phyloP scores from a whole-genome alignment of 75 land plant genomes.

The Pinus albicaulis region DNA sequence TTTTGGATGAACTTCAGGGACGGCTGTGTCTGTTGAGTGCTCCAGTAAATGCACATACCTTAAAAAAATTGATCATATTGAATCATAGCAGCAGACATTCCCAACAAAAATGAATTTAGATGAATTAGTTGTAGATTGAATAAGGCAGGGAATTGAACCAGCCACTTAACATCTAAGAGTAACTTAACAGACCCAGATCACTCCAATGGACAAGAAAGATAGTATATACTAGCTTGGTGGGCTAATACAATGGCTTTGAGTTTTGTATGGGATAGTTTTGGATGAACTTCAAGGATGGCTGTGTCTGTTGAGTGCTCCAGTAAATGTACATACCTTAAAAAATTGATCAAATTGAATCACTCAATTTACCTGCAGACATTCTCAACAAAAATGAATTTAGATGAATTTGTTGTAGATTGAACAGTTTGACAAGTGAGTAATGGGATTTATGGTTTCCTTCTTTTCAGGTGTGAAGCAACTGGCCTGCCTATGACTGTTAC shows the following conservation, averaged over 20 bases:
- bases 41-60: not conserved
- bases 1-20: not conserved
- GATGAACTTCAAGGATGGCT: not conserved
- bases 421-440: not conserved
- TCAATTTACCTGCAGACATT: not conserved
- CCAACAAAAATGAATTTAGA: not conserved
- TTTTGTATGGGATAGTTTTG: not conserved
- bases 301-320: not conserved
- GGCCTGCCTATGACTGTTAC: conserved; percentile 55
- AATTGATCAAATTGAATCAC: not conserved
- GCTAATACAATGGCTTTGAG: too few relatives aligned
- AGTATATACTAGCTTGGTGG: too few relatives aligned
- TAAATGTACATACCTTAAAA: not conserved
- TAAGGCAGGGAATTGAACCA: too few relatives aligned
- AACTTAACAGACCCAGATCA: too few relatives aligned
- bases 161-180: too few relatives aligned
- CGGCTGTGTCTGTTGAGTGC: not conserved
- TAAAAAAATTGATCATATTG: not conserved
- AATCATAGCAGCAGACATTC: not conserved
- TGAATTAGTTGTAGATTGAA: not conserved
- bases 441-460: not conserved
- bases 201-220: too few relatives aligned
- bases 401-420: not conserved
- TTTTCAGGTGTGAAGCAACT: conserved; percentile 80
- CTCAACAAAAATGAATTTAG: not conserved